phyloP scores from a whole-genome alignment of 2,329 filamentous ascomycete species.

The Claviceps sp. region DNA sequence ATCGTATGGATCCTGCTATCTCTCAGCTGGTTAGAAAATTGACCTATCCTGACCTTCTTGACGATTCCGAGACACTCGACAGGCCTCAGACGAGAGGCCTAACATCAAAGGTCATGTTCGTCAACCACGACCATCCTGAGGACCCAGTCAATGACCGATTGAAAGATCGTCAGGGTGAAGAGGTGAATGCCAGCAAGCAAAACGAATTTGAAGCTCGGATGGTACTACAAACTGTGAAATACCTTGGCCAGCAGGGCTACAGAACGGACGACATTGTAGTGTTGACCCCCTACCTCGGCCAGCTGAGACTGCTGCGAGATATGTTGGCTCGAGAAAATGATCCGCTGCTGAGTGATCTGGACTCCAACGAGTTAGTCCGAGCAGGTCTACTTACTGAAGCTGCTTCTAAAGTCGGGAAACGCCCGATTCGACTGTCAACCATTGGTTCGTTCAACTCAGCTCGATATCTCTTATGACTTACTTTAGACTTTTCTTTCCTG shows the following conservation, averaged over 20 bases:
- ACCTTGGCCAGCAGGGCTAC: conserved; percentile 60
- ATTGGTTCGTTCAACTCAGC: conserved; percentile 36
- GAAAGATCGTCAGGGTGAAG: conserved; percentile 38
- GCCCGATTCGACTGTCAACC: conserved; percentile 47
- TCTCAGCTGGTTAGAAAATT: conserved; percentile 41
- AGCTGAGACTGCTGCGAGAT: conserved; percentile 44
- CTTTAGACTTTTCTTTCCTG: not conserved
- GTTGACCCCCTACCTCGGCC: conserved; percentile 59
- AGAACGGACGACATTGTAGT: conserved; percentile 51
- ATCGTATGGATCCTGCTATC: conserved; percentile 57
- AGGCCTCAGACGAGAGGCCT: conserved; percentile 37
- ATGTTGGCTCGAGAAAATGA: conserved; percentile 44
- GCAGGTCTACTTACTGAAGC: conserved; percentile 48
- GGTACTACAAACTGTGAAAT: conserved; percentile 50
- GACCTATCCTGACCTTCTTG: conserved; percentile 48
- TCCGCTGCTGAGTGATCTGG: conserved; percentile 54
- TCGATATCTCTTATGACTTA: not conserved
- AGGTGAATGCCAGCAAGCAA: conserved; percentile 30
- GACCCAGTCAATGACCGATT: conserved; percentile 20
- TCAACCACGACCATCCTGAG: conserved; percentile 49
- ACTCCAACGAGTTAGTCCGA: conserved; percentile 42
- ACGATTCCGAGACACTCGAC: conserved; percentile 34
- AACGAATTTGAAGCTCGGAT: conserved; percentile 55
- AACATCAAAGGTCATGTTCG: conserved; percentile 43
- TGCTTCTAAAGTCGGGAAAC: conserved; percentile 36